These are phyloP conservation scores for Orbilia javanica DNA, from an alignment of 2,329 filamentous ascomycete genomes.

Conservation along the genomic window DNA sequence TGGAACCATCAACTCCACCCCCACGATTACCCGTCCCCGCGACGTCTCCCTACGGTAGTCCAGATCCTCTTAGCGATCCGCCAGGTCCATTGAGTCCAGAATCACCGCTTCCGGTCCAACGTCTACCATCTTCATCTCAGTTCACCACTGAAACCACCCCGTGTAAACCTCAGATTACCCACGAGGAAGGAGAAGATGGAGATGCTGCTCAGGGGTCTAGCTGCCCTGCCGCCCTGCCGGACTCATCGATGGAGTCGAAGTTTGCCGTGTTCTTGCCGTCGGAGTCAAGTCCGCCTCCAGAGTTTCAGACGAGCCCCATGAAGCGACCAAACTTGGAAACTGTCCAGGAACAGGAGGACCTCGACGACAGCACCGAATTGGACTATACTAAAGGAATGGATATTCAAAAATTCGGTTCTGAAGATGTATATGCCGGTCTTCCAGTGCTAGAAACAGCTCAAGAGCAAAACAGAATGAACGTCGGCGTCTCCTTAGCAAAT, in stretches of 20 bases:
- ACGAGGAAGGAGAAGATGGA: slow-evolving; percentile 7
- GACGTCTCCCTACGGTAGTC: slow-evolving; percentile 52
- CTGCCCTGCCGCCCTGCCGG: background rate
- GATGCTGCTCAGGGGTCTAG: background rate
- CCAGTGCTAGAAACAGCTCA: background rate
- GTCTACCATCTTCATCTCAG: slow-evolving; percentile 23
- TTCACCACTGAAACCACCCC: slow-evolving; percentile 19
- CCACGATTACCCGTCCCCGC: slow-evolving; percentile 26
- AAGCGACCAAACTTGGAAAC: slow-evolving; percentile 13
- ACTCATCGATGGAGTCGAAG: slow-evolving; percentile 26
- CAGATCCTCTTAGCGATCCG: slow-evolving; percentile 41
- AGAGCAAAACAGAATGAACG: background rate
- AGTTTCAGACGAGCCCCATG: slow-evolving; percentile 23
- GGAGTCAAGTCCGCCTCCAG: slow-evolving; percentile 36
- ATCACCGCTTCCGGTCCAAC: background rate
- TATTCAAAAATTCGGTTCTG: background rate
- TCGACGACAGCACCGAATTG: background rate
- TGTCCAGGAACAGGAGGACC: slow-evolving; percentile 13
- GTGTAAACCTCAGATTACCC: background rate
- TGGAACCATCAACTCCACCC: slow-evolving; percentile 41
- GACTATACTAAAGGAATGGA: background rate
- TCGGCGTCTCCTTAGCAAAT: background rate
- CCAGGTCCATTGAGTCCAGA: slow-evolving; percentile 32
- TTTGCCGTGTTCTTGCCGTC: slow-evolving; percentile 17
- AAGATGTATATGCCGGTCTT: background rate